Base-by-base conservation (phyloP, 306 rosid species). In the Rosa lucieae region DNA sequence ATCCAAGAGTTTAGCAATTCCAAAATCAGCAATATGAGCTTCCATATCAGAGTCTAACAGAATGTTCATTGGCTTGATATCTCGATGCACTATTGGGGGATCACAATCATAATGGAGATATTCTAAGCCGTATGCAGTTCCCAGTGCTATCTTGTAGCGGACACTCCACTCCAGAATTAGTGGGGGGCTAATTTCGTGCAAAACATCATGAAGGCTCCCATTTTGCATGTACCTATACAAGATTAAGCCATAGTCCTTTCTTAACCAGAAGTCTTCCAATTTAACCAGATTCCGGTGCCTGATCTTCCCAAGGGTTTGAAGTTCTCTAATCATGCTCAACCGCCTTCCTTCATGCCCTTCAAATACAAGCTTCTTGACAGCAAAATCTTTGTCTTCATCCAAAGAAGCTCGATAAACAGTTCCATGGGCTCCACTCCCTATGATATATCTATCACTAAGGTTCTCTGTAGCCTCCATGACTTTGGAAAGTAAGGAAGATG, bases 341-440 rank as follows among this genome's bases (percentile, higher is more conserved):
- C 81, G 84, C 77, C 82, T 86, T 66, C 83, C 80, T 78, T 68
- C 85, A 84, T 83, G 86, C 14, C 85, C 88, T 1, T 69, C 71
- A 79, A 85, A 88, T 66, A 65, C 85, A 62, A 94, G 73, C 90
- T 90, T 92, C 88, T 94, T 94, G 58, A 88, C 87, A 8, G 97
- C 98, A 82, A 67, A 90, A 77, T 76, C 85, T 62, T 77, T 59
- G 79, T 84, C 79, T 20, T 89, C 82, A 69, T 79, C 82, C 35
- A 88, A 47, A 17, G 74, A 53, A 66, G 93, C 97, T 85, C 86
- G 91, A 58, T 94, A 94, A 52, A 94, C 97, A 56, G 85, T 82
- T 85, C 98, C 97, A 71, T 94, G 97, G 14, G 93, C 92, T 82
- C 98, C 98, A 86, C 86, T 85, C n/a, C 98, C 98, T 6, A 94